phyloP scores from a whole-genome alignment of 116 monocot genomes.

The Cymodocea nodosa region DNA sequence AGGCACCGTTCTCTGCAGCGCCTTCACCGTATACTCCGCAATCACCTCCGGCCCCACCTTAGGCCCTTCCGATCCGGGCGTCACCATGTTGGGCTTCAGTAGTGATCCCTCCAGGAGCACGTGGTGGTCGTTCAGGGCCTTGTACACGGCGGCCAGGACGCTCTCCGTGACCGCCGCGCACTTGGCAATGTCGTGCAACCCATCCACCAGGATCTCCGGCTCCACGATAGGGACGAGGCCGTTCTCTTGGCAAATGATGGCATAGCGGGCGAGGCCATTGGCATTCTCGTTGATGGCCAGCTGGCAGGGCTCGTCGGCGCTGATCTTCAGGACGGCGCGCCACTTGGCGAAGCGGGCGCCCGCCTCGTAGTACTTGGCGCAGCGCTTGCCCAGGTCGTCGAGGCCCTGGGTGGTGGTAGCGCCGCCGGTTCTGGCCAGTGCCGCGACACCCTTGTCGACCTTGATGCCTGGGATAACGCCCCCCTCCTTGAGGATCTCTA shows the following conservation, averaged over 20 bases:
- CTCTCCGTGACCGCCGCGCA: slow-evolving; percentile 12
- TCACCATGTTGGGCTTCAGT: slow-evolving; percentile 21
- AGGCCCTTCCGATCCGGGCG: slow-evolving; percentile 5
- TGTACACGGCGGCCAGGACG: slow-evolving; percentile 15
- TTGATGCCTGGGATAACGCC: slow-evolving; percentile 18
- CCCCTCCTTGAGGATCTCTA: slow-evolving; percentile 14
- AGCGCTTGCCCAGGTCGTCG: slow-evolving; percentile 21
- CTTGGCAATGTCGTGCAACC: slow-evolving; percentile 9
- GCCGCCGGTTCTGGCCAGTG: slow-evolving; percentile 9
- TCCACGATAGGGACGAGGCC: slow-evolving; percentile 17
- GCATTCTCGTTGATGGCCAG: slow-evolving; percentile 17
- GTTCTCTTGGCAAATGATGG: slow-evolving; percentile 26
- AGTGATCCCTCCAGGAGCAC: slow-evolving; percentile 14
- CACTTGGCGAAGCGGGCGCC: slow-evolving; percentile 22
- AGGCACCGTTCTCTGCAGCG: slow-evolving; percentile 19
- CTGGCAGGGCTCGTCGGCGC: slow-evolving; percentile 11
- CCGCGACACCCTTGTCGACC: slow-evolving; percentile 16
- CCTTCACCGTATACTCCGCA: slow-evolving; percentile 22
- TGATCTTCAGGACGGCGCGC: slow-evolving; percentile 20
- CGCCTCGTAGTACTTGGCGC: slow-evolving; percentile 19
- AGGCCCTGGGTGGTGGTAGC: slow-evolving; percentile 18
- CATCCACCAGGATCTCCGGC: slow-evolving; percentile 19
- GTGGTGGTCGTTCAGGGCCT: slow-evolving; percentile 23
- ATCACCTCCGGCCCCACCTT: slow-evolving; percentile 21
- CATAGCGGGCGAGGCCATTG: slow-evolving; percentile 14